Base-by-base conservation (phyloP, 73 alveolate genomes). In the Vitrella brassicaformis region DNA sequence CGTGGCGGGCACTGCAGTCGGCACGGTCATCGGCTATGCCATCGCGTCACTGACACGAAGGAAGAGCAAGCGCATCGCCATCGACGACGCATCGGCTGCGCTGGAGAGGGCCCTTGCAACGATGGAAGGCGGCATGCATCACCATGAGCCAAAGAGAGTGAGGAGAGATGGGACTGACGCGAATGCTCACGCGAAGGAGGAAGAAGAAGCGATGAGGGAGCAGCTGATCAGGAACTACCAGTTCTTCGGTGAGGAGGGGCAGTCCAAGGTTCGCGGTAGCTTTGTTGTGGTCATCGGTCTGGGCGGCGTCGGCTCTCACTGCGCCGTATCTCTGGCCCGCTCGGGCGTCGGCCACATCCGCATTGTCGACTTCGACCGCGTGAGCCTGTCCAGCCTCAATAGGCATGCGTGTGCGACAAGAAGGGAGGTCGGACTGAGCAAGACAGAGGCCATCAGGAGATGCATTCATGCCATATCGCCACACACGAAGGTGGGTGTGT, bases 261-360 rank as follows among this genome's bases (percentile, higher is more conserved):
- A 87, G 68, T 14, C 28, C 19, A 78, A 72, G 64, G 67, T 87
- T 10, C 66, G 71, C 66, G 71, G 71, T 7, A 22, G 86, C 27
- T 89, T 71, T 71, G 86, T 89, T 28, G 72, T 91, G 30, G 89
- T 92, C 67, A 79, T 92, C 31, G 98, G 98, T 0, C 86, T 90
- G 27, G 98, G 98, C 0, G 98, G 98, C 7, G 98, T 92, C 27
- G 98, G 98, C 1, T 80, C 86, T 78, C 68, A 85, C 81, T 81
- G 82, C 39, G 93, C 80, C 68, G 74, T 81, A 70, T 84, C 88
- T 0, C 56, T 85, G 25, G 87, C 92, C 28, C 78, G 98, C 27
- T 83, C 95, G 27, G 98, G 98, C 27, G 90, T 90, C 7, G 85
- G 82, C 67, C 81, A 84, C 68, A 68, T 92, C 68, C 80, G 91